phyloP scores from a whole-genome alignment of 139 green algal species.

The Chlorella sp. region DNA sequence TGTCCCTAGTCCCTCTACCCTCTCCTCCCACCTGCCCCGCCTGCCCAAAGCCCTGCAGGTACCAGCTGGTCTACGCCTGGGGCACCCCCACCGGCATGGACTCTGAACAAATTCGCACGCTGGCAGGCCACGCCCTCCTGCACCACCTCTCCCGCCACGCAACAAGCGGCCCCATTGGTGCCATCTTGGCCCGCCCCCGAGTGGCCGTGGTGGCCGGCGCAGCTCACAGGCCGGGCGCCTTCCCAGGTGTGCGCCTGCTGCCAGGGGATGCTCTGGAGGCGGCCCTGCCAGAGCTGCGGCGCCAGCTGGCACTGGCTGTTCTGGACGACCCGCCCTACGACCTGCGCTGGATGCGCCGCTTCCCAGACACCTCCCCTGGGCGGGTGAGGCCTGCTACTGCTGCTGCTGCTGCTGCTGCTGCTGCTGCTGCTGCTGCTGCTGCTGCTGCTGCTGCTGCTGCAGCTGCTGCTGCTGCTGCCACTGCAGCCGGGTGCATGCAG shows the following conservation, averaged over 20 bases:
- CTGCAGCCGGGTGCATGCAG: neutral
- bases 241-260: conserved; percentile 53
- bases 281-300: neutral
- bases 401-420: too few relatives aligned
- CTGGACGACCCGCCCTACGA: conserved; percentile 45
- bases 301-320: conserved; percentile 37
- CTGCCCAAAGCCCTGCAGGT: conserved; percentile 7
- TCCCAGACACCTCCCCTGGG: too few relatives aligned
- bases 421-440: neutral
- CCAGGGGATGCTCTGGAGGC: conserved; percentile 41
- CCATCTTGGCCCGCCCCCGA: neutral
- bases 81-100: conserved; percentile 33
- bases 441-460: too few relatives aligned
- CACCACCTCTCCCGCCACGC: neutral
- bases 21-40: too few relatives aligned
- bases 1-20: too few relatives aligned
- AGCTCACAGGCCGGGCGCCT: neutral
- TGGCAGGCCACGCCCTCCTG: conserved; percentile 53
- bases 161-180: too few relatives aligned
- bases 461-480: conserved; percentile 7
- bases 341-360: conserved; percentile 37
- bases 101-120: conserved; percentile 10
- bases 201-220: neutral
- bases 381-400: too few relatives aligned
- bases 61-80: conserved; percentile 66